These are phyloP conservation scores for Aureobasidium sp. DNA, from an alignment of 2,329 filamentous ascomycete species.

Conservation along the genomic window DNA sequence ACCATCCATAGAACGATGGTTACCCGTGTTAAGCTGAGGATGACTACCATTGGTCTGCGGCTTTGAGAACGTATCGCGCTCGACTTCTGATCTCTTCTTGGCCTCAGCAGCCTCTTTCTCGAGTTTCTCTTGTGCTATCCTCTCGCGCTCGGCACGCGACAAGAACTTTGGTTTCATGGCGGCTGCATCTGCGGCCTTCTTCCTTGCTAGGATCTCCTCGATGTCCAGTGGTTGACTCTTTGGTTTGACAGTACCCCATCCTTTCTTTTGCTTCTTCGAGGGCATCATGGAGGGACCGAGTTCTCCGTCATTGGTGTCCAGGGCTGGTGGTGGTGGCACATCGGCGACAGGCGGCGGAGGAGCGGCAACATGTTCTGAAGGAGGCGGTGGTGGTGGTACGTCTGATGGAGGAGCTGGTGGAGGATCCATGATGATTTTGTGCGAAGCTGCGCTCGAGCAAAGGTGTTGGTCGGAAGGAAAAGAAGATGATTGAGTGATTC, in stretches of 20 bases:
- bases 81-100: constrained; percentile 46
- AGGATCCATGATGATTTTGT: constrained; percentile 13
- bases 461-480: not conserved
- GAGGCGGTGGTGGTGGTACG: constrained; percentile 23
- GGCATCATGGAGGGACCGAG: constrained; percentile 20
- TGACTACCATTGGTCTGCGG: constrained; percentile 17
- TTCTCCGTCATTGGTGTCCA: constrained; percentile 5
- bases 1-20: constrained; percentile 11
- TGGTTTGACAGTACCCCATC: constrained; percentile 23
- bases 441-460: not conserved
- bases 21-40: constrained; percentile 14
- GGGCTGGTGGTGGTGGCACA: constrained; percentile 17
- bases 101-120: constrained; percentile 63
- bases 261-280: constrained; percentile 43
- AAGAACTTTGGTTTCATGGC: constrained; percentile 84
- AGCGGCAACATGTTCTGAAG: constrained; percentile 17
- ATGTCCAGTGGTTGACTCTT: constrained; percentile 62
- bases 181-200: constrained; percentile 77
- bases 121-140: constrained; percentile 69
- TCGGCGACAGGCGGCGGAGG: constrained; percentile 20
- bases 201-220: constrained; percentile 77
- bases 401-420: constrained; percentile 21
- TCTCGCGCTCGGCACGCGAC: constrained; percentile 74
- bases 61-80: constrained; percentile 19
- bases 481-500: not conserved